Conservation (phyloP, 495 filamentous ascomycete species). For the Aspergillus sclerotiicarbonarius region DNA sequence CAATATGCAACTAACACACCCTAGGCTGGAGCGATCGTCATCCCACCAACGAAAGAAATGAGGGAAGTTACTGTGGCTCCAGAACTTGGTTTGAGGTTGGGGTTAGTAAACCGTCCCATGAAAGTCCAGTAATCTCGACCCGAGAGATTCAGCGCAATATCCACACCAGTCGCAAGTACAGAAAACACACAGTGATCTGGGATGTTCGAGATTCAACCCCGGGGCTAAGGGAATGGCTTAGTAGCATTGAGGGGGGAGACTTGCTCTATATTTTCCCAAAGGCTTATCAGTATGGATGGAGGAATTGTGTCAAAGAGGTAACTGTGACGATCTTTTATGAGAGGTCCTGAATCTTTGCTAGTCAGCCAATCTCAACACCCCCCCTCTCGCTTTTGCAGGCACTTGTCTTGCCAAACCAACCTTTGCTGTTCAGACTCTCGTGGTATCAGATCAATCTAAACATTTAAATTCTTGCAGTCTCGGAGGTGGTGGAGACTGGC, state of each 20-base stretch:
- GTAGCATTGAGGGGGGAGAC: not conserved
- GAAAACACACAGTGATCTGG: not conserved
- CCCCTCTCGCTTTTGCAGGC: too few relatives aligned
- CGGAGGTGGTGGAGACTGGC: too few relatives aligned
- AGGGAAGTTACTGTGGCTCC: not conserved
- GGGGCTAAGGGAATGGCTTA: not conserved
- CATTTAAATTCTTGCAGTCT: too few relatives aligned
- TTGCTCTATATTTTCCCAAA: not conserved
- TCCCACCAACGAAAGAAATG: not conserved
- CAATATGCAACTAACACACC: not conserved
- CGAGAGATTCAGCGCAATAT: not conserved
- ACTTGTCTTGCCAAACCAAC: too few relatives aligned
- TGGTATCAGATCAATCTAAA: too few relatives aligned
- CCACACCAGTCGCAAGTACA: not conserved
- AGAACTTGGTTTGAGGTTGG: not conserved
- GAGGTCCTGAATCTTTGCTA: not conserved
- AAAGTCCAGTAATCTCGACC: not conserved
- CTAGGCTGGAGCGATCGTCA: not conserved
- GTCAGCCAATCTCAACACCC: too few relatives aligned
- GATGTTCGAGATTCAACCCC: not conserved
- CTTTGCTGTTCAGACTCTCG: too few relatives aligned
- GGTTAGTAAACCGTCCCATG: not conserved
- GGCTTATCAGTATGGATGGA: not conserved
- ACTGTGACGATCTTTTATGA: not conserved
- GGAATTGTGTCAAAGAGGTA: not conserved